A percentile compares a stretch with the other conserved stretches of the same genome.
Conservation (phyloP, 148 eudicot species). For the Diospyros kaki region DNA sequence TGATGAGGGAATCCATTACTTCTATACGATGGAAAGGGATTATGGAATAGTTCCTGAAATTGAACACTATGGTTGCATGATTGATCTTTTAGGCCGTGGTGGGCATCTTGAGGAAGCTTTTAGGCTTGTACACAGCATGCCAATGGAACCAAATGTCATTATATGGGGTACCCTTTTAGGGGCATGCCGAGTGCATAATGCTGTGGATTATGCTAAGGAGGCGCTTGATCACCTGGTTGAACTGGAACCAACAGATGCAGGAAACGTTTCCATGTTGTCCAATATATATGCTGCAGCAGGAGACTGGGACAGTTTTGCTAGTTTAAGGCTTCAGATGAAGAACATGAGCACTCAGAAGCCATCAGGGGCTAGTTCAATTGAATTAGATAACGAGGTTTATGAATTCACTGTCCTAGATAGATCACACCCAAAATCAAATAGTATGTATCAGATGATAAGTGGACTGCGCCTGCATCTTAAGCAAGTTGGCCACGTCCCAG, state of each 20-base stretch:
- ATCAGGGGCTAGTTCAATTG: constrained; percentile 74
- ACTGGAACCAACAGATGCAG: constrained; percentile 50
- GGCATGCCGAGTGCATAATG: constrained; percentile 80
- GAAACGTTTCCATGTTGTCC: constrained; percentile 65
- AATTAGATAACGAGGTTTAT: constrained; percentile 56
- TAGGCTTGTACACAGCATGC: constrained; percentile 55
- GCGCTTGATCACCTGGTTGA: constrained; percentile 45
- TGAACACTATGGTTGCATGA: constrained; percentile 85
- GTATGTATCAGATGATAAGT: constrained; percentile 52
- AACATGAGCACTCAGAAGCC: constrained; percentile 43
- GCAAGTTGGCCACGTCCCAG: constrained; percentile 30
- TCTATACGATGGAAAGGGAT: constrained; percentile 66
- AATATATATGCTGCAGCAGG: constrained; percentile 78
- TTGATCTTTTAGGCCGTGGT: constrained; percentile 86
- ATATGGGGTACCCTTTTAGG: constrained; percentile 83
- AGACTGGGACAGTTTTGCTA: constrained; percentile 65
- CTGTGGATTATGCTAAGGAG: constrained; percentile 51
- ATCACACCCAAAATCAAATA: constrained; percentile 50
- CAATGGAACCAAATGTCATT: constrained; percentile 69
- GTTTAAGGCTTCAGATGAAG: constrained; percentile 60
- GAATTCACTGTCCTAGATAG: constrained; percentile 69
- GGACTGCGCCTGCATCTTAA: constrained; percentile 49
- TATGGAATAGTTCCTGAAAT: constrained; percentile 55
- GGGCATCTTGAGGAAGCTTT: constrained; percentile 77
- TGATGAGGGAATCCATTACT: constrained; percentile 52